Conservation (phyloP, 163 green algal genomes). For the Chlamydomonas reinhardtii region DNA sequence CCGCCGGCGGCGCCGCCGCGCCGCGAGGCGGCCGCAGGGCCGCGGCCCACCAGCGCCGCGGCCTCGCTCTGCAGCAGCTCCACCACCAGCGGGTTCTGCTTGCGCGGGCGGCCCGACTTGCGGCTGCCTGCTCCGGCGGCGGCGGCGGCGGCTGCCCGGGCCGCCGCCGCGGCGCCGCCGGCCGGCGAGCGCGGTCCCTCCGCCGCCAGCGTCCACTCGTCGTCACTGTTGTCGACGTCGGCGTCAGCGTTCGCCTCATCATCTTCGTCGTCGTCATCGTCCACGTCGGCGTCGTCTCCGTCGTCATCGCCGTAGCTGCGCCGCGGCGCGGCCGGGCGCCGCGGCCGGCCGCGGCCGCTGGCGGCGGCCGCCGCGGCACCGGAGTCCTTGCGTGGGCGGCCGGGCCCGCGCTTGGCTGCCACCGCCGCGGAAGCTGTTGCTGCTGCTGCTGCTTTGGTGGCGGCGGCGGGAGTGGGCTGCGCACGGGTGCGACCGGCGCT, state of each 20-base stretch:
- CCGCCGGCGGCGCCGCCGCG: too few species aligned
- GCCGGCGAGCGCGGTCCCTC: background rate
- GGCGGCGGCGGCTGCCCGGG: too few species aligned
- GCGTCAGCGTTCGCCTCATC: background rate
- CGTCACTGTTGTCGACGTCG: background rate
- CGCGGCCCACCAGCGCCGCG: too few species aligned
- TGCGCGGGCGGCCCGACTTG: background rate
- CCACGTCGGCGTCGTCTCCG: background rate
- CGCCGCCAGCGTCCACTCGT: background rate
- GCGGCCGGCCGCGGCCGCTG: background rate
- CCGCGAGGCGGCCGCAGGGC: too few species aligned
- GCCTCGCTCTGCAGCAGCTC: too few species aligned
- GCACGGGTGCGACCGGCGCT: too few species aligned
- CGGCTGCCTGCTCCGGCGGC: too few species aligned
- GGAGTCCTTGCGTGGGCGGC: background rate
- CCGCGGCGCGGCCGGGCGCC: too few species aligned
- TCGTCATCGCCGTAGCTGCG: too few species aligned
- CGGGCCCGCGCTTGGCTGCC: background rate
- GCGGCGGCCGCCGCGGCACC: background rate
- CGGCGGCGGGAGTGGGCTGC: background rate
- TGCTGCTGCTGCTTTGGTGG: too few species aligned
- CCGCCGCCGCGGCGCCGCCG: too few species aligned
- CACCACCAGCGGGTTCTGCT: background rate
- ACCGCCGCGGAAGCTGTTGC: background rate
- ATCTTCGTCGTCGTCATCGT: background rate